phyloP scores from a whole-genome alignment of 257 asterid genomes.

The Knoxia roxburghii region DNA sequence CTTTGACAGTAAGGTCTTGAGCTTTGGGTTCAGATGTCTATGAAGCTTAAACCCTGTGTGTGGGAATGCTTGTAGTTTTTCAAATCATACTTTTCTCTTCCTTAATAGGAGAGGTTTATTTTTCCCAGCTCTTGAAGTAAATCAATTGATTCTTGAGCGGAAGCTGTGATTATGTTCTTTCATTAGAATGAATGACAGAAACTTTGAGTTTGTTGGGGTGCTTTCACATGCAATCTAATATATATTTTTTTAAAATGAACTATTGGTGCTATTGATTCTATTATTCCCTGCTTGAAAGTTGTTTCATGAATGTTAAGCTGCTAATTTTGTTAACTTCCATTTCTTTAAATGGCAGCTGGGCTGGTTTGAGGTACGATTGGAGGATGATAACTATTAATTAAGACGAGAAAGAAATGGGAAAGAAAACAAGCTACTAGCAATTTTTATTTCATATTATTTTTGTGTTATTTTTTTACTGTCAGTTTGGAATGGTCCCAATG shows the following conservation, averaged over 20 bases:
- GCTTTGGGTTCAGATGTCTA: neutral
- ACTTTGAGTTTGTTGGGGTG: neutral
- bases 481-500: neutral
- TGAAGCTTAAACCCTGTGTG: neutral
- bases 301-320: neutral
- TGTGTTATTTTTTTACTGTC: too few species aligned
- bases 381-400: neutral
- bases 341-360: neutral
- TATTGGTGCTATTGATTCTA: neutral
- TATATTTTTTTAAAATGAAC: neutral
- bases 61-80: neutral
- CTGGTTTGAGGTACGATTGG: neutral
- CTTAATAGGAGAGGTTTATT: neutral
- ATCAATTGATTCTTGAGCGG: neutral
- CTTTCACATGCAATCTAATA: neutral
- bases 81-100: neutral
- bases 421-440: neutral
- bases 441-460: too few species aligned
- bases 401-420: neutral
- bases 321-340: neutral
- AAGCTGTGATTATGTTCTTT: neutral
- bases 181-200: neutral
- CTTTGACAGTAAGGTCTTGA: neutral
- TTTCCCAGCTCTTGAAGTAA: neutral
- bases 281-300: neutral